Conservation (phyloP, 1,284 basidiomycete species). For the Puccinia novopanici region DNA sequence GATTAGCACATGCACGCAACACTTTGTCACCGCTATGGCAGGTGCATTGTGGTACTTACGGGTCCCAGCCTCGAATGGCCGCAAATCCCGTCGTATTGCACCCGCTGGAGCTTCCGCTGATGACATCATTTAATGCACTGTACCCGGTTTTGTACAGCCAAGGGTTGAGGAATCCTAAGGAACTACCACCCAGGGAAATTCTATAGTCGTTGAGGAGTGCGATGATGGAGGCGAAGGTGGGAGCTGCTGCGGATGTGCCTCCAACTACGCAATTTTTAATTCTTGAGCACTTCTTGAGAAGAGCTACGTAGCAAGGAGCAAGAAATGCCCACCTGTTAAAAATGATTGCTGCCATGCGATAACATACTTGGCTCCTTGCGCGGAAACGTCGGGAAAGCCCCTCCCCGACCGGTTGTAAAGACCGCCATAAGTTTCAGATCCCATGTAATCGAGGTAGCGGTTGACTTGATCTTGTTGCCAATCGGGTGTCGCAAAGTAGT, state of each 20-base stretch:
- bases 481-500: slow-evolving; percentile 54
- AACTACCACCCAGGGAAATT: slow-evolving; percentile 61
- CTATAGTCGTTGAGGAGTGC: slow-evolving; percentile 66
- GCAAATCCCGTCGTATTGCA: slow-evolving; percentile 45
- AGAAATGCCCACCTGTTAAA: slow-evolving; percentile 38
- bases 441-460: slow-evolving; percentile 54
- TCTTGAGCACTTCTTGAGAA: neutral
- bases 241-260: slow-evolving; percentile 67
- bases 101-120: slow-evolving; percentile 60
- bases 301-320: neutral
- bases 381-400: slow-evolving; percentile 58
- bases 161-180: slow-evolving; percentile 65
- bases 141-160: slow-evolving; percentile 60
- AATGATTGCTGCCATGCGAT: slow-evolving; percentile 50
- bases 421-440: slow-evolving; percentile 52
- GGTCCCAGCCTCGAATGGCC: slow-evolving; percentile 47
- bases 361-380: slow-evolving; percentile 55
- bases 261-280: slow-evolving; percentile 57
- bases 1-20: neutral
- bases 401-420: slow-evolving; percentile 57
- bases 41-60: slow-evolving; percentile 14
- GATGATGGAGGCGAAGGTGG: slow-evolving; percentile 64
- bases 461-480: slow-evolving; percentile 55
- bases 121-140: slow-evolving; percentile 63
- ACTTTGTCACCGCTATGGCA: no score